These are phyloP conservation scores for Picochlorum sp. DNA, from an alignment of 139 green algal genomes.

Conservation along the genomic window DNA sequence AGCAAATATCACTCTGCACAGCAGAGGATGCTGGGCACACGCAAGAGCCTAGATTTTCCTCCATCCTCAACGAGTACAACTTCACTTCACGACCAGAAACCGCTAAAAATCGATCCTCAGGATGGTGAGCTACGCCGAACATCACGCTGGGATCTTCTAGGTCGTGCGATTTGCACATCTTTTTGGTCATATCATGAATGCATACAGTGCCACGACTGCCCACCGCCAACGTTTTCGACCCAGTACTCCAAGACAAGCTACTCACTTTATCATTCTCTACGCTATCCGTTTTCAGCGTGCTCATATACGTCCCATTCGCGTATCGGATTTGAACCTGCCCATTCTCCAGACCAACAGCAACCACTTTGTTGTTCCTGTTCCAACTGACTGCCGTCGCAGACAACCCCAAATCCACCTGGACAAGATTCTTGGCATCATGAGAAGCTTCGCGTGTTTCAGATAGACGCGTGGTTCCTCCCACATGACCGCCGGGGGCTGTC, in stretches of 20 bases:
- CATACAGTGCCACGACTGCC: slow-evolving; percentile 8
- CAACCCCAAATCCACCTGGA: neutral
- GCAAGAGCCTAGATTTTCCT: neutral
- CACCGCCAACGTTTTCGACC: slow-evolving; percentile 29
- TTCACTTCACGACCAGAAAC: neutral
- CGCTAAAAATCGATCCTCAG: slow-evolving; percentile 27
- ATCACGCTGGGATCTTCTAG: neutral
- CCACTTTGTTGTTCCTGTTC: slow-evolving; percentile 40
- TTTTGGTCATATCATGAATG: slow-evolving; percentile 23
- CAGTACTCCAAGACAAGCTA: slow-evolving; percentile 21
- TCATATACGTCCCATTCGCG: slow-evolving; percentile 16
- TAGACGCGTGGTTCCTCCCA: neutral
- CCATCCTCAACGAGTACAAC: slow-evolving; percentile 8
- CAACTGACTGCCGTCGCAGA: slow-evolving; percentile 5
- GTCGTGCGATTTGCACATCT: neutral
- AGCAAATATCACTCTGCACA: neutral
- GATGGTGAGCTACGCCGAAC: slow-evolving; percentile 16
- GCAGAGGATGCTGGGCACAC: neutral
- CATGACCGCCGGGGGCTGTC: neutral
- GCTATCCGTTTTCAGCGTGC: slow-evolving; percentile 5
- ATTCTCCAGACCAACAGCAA: slow-evolving; percentile 16
- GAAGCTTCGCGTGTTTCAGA: neutral
- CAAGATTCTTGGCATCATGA: neutral
- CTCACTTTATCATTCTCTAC: slow-evolving; percentile 1
- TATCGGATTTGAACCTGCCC: slow-evolving; percentile 22